phyloP scores from a whole-genome alignment of 352 stramenopile species.

The Phytopythium helicoides region DNA sequence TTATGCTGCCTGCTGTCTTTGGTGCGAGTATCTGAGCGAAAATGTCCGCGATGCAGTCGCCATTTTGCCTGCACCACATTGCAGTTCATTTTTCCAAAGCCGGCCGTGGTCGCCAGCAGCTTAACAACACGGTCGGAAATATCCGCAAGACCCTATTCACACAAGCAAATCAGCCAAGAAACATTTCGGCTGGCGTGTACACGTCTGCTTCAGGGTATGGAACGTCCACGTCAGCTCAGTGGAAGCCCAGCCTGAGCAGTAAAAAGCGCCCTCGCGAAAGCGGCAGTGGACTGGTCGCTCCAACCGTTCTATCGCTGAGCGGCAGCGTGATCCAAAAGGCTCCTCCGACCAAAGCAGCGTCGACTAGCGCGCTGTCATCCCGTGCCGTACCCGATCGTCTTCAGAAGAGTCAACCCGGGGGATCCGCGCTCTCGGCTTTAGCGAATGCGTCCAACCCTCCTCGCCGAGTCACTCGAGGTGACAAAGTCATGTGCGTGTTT shows the following conservation, averaged over 20 bases:
- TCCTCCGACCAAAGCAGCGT: conserved; percentile 1
- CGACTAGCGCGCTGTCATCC: neutral
- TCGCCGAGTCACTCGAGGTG: conserved; percentile 29
- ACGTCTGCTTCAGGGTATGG: conserved; percentile 21
- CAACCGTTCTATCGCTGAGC: conserved; percentile 48
- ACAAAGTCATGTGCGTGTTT: conserved; percentile 58
- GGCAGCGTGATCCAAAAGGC: conserved; percentile 42
- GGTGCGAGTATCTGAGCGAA: no score
- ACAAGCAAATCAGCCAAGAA: conserved; percentile 52
- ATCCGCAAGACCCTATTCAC: conserved; percentile 69
- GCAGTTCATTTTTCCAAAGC: conserved; percentile 67
- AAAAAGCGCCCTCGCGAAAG: conserved; percentile 13
- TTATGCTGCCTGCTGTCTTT: no score
- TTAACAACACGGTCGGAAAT: conserved; percentile 67
- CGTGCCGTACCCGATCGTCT: neutral
- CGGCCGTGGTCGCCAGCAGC: conserved; percentile 64
- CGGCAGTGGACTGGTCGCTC: conserved; percentile 30
- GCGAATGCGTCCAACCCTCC: conserved; percentile 1
- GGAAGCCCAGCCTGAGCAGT: conserved; percentile 22
- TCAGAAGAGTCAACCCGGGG: neutral
- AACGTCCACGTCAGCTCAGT: conserved; percentile 11
- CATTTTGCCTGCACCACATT: conserved; percentile 81
- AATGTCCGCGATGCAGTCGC: conserved; percentile 33
- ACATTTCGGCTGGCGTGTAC: conserved; percentile 80
- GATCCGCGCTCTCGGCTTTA: neutral